A percentile compares a stretch with the other conserved stretches of the same genome.
Conservation (phyloP, 2,329 filamentous ascomycete species). For the Ceratocystis cacaofunesta region DNA sequence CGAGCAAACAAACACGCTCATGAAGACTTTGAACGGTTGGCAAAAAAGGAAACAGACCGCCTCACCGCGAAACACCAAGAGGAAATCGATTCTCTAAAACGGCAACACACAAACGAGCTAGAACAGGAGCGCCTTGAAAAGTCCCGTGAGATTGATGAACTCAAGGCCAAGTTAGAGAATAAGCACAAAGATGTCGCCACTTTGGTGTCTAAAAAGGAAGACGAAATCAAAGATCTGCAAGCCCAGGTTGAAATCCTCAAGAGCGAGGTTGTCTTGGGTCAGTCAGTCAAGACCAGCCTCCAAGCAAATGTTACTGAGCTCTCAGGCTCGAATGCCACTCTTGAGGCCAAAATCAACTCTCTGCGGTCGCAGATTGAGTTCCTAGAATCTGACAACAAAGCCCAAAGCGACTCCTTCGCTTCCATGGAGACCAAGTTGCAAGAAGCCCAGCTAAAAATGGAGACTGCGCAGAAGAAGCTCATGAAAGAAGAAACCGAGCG, state of each 20-base stretch:
- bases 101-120: constrained; percentile 47
- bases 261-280: constrained; percentile 46
- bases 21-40: constrained; percentile 37
- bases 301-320: constrained; percentile 42
- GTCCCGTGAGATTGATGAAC: constrained; percentile 48
- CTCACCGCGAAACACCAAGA: constrained; percentile 49
- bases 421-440: constrained; percentile 67
- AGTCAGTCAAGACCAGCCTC: constrained; percentile 40
- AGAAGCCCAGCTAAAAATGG: constrained; percentile 56
- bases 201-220: constrained; percentile 37
- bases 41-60: constrained; percentile 40
- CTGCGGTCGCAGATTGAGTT: constrained; percentile 75
- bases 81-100: constrained; percentile 49
- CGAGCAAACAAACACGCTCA: constrained; percentile 41
- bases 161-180: constrained; percentile 38
- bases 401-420: constrained; percentile 73
- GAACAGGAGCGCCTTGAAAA: constrained; percentile 47
- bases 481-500: constrained; percentile 83
- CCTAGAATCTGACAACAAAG: constrained; percentile 76
- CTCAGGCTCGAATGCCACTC: constrained; percentile 44
- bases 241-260: constrained; percentile 32
- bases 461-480: constrained; percentile 62
- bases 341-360: constrained; percentile 62
- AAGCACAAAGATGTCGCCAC: constrained; percentile 38
- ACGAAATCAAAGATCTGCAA: constrained; percentile 36